Evolutionary conservation across 108 stramenopile species (phyloP), one percentile per base, ranked within the genome.

Genomic region (Nitzschia palea): DNA sequence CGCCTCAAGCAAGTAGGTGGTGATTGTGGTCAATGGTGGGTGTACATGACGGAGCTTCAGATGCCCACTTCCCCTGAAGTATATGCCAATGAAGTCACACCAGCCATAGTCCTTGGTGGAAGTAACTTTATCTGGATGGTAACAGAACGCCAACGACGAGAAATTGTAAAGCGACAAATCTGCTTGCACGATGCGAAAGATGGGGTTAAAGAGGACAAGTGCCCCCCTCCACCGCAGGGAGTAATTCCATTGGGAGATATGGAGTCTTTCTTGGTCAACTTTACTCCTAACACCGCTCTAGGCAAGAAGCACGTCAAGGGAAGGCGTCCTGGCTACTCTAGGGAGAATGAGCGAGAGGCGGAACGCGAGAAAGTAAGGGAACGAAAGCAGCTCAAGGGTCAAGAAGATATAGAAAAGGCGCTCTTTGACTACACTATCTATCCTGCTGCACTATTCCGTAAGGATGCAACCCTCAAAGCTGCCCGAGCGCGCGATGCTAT

Each of bases 1-100:
- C 56, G 72, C 3, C 45, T 79, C 26, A 66, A 82, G 60, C 32
- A 30, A 17, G 44, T 59, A 18, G 58, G 22, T 34, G 68, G 56
- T 15, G 84, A 86, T 17, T 92, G 91, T 63, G 91, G 91, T 34
- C 92, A 93, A 65, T 93, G 92, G 92, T 93, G 92, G 92, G 67
- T 90, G n/a, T 93, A 87, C 70, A 86, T 93, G 77, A 73, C 86
- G 8, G 92, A 93, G 72, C 78, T 90, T 40, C 92, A 93, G 65
- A 93, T 93, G 92, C 84, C 92, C 15, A 84, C 78, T 1, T 78
- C 73, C 26, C 92, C 92, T 4, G 91, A 89, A 59, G 81, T 93
- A 52, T 93, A 89, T 55, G 91, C 91, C 20, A 93, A 93, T 61
- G 91, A 93, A 63, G 77, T 81, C 17, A 83, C 83, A 8, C 63